These are phyloP conservation scores for Phaeophleospora eucalypticola DNA, from an alignment of 2,329 filamentous ascomycete genomes.

Conservation along the genomic window DNA sequence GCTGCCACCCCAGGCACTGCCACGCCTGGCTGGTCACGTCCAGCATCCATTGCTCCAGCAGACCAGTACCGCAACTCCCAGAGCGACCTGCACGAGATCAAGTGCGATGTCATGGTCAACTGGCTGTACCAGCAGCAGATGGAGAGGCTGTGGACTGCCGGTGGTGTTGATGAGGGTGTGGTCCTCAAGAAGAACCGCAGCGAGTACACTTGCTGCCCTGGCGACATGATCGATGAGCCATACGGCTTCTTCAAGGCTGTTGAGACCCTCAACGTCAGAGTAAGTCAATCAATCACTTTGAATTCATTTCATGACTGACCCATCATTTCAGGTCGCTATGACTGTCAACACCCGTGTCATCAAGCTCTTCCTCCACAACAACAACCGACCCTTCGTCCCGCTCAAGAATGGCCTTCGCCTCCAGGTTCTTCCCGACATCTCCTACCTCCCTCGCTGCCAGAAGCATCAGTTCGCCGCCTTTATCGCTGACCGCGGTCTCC, in stretches of 20 bases:
- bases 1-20: conserved; percentile 21
- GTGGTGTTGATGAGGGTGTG: conserved; percentile 50
- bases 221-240: conserved; percentile 43
- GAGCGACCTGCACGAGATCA: conserved; percentile 50
- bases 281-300: conserved; percentile 32
- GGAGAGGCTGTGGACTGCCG: conserved; percentile 50
- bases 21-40: conserved; percentile 32
- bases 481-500: conserved; percentile 53
- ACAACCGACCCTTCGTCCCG: conserved; percentile 53
- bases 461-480: conserved; percentile 66
- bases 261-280: conserved; percentile 50
- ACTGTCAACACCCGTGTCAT: conserved; percentile 64
- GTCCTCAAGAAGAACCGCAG: conserved; percentile 51
- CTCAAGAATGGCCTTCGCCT: conserved; percentile 55
- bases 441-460: conserved; percentile 55
- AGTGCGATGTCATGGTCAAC: conserved; percentile 60
- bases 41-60: conserved; percentile 33
- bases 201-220: conserved; percentile 50
- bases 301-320: not conserved
- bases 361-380: conserved; percentile 54
- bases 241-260: conserved; percentile 51
- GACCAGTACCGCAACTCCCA: conserved; percentile 37
- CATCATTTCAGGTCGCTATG: conserved; percentile 56
- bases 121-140: conserved; percentile 61
- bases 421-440: conserved; percentile 58